A percentile compares a stretch with the other conserved stretches of the same genome.
Evolutionary conservation across 805 yeast genomes (phyloP).

Genomic region (Zygosaccharomyces kombuchaensis): DNA sequence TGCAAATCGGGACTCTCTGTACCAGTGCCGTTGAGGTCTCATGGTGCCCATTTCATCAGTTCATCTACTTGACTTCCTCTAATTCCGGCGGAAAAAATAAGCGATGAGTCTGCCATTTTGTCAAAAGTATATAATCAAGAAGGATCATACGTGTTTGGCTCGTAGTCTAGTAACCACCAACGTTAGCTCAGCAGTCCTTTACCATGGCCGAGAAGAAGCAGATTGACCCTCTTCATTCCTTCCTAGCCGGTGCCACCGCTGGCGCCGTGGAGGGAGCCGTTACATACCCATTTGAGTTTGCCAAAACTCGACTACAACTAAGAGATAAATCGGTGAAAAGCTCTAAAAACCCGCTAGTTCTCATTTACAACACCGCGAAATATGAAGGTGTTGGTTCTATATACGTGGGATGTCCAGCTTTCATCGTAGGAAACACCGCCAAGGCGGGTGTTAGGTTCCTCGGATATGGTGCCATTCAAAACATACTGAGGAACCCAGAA

Average conservation of each 20-base stretch:
- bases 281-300: slow-evolving; percentile 96
- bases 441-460: slow-evolving; percentile 94
- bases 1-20: neutral
- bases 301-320: slow-evolving; percentile 88
- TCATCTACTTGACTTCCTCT: neutral
- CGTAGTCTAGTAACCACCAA: neutral
- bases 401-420: slow-evolving; percentile 95
- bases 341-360: slow-evolving; percentile 78
- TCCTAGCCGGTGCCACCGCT: slow-evolving; percentile 92
- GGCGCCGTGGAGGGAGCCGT: slow-evolving; percentile 93
- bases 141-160: neutral
- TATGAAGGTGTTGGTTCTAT: slow-evolving; percentile 74
- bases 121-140: slow-evolving; percentile 2
- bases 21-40: neutral
- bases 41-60: slow-evolving; percentile 2
- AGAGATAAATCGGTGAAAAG: slow-evolving; percentile 58
- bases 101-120: slow-evolving; percentile 5
- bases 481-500: slow-evolving; percentile 67
- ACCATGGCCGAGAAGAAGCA: slow-evolving; percentile 26
- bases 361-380: slow-evolving; percentile 69
- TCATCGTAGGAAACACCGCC: slow-evolving; percentile 91
- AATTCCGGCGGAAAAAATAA: slow-evolving; percentile 7
- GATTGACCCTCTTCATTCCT: slow-evolving; percentile 73
- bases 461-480: slow-evolving; percentile 86
- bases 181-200: neutral